These are phyloP conservation scores for Cordyceps sp. DNA, from an alignment of 2,329 filamentous ascomycete genomes.

Conservation along the genomic window DNA sequence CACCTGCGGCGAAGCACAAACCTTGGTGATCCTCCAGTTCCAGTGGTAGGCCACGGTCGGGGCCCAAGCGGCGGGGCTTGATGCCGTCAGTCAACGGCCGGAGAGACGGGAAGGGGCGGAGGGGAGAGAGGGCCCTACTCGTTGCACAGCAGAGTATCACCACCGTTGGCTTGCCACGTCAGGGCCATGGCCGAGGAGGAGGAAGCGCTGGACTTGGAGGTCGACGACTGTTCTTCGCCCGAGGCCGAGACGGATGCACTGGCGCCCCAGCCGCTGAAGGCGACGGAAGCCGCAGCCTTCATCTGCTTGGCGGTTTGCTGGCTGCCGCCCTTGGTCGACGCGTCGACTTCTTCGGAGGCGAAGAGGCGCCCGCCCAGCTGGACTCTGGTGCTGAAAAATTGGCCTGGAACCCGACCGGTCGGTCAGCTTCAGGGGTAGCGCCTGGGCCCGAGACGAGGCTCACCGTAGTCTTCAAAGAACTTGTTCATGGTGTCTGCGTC, in stretches of 20 bases:
- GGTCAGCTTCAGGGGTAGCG: too few species aligned
- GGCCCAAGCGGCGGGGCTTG: not conserved
- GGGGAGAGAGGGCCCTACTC: not conserved
- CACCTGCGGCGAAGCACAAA: not conserved
- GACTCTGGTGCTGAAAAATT: constrained; percentile 2
- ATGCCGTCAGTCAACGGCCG: not conserved
- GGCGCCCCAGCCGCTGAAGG: not conserved
- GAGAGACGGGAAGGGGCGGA: too few species aligned
- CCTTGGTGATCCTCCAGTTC: constrained; percentile 3
- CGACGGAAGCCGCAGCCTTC: constrained; percentile 1
- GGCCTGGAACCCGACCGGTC: not conserved
- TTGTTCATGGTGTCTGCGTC: not conserved
- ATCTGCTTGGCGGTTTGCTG: not conserved
- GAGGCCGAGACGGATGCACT: not conserved
- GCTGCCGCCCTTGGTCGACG: not conserved
- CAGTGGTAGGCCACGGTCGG: constrained; percentile 2
- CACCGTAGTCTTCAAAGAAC: constrained; percentile 1
- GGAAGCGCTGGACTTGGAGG: not conserved
- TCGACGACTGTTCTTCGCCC: not conserved
- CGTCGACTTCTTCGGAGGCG: constrained; percentile 1
- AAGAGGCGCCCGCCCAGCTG: constrained; percentile 3
- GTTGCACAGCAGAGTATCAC: constrained; percentile 2
- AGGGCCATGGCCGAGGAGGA: not conserved
- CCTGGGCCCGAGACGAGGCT: too few species aligned
- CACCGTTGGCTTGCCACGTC: constrained; percentile 3